Percentiles rank a stretch among this genome's conserved stretches.
phyloP scores from a whole-genome alignment of 2,329 filamentous ascomycete genomes.

The Ophiostoma ulmi region DNA sequence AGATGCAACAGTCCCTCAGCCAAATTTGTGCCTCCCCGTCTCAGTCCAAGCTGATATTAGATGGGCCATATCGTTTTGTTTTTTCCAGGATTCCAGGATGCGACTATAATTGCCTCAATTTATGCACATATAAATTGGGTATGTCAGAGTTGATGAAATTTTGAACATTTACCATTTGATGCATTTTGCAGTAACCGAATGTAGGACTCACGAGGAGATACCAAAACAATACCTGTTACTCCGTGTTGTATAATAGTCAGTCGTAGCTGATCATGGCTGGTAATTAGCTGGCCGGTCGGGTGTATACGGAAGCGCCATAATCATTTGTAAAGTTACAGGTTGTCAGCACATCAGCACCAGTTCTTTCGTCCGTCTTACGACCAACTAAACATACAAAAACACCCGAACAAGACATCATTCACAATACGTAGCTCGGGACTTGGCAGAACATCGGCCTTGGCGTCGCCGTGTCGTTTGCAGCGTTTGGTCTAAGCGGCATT shows the following conservation, averaged over 20 bases:
- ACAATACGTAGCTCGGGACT: constrained; percentile 9
- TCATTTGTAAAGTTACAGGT: background rate
- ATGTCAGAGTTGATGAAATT: background rate
- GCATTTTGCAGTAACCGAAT: background rate
- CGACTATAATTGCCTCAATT: background rate
- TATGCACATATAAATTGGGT: background rate
- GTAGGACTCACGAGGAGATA: background rate
- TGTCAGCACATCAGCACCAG: background rate
- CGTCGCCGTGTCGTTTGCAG: constrained; percentile 20
- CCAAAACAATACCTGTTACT: background rate
- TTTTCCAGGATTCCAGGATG: background rate
- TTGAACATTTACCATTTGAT: background rate
- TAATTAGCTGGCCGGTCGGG: too few species aligned
- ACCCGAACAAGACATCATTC: background rate
- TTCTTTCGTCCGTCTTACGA: background rate
- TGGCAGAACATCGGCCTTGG: constrained; percentile 22
- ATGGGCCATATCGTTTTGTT: background rate
- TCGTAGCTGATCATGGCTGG: background rate
- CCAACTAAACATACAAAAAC: background rate
- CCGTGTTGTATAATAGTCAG: background rate
- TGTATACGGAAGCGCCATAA: background rate
- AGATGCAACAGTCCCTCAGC: constrained; percentile 33
- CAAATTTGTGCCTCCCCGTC: too few species aligned
- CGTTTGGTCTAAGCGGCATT: constrained; percentile 21
- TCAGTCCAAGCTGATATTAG: too few species aligned